phyloP scores from a whole-genome alignment of 2,329 filamentous ascomycete species.

The Pestalotiopsis sp. region DNA sequence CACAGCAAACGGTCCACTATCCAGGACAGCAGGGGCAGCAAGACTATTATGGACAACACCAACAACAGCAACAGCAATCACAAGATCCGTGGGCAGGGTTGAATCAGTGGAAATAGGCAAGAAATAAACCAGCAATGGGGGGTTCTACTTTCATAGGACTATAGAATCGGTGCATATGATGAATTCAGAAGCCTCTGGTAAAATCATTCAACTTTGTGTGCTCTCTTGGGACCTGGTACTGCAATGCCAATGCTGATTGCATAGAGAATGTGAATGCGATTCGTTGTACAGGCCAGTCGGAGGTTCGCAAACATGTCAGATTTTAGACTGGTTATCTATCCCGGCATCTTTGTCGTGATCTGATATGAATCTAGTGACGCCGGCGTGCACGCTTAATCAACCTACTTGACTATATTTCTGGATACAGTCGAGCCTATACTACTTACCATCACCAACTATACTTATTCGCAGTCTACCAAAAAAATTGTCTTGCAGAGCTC shows the following conservation, averaged over 20 bases:
- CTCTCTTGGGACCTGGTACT: no score
- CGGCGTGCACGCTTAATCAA: no score
- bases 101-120: constrained; percentile 13
- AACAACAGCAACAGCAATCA: constrained; percentile 8
- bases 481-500: no score
- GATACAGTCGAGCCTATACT: no score
- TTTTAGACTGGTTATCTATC: neutral
- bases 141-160: neutral
- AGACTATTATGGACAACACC: constrained; percentile 13
- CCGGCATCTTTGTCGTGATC: neutral
- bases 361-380: no score
- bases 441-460: no score
- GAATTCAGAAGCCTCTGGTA: neutral
- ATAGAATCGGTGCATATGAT: neutral
- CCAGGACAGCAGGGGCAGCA: constrained; percentile 32
- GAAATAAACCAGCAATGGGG: neutral
- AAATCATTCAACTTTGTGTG: neutral
- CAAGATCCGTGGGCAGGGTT: constrained; percentile 14
- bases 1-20: constrained; percentile 65
- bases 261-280: no score
- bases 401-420: no score
- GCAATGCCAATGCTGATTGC: no score
- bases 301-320: neutral
- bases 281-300: no score
- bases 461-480: no score